These are phyloP conservation scores for Populus hybrid DNA, from an alignment of 441 rosid genomes.

Conservation along the genomic window DNA sequence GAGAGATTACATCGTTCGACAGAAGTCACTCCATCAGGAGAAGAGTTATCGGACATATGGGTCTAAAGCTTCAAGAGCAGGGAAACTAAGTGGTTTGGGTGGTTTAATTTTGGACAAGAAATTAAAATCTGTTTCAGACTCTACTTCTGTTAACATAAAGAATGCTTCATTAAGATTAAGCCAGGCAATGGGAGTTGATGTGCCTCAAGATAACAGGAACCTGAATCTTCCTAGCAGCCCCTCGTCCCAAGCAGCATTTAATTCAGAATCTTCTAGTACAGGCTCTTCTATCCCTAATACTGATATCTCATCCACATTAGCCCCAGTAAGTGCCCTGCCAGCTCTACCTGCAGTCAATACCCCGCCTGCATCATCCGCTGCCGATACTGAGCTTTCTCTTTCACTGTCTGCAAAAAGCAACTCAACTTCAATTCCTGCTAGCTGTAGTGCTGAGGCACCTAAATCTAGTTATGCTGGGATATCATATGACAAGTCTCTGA, in stretches of 20 bases:
- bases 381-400: constrained; percentile 62
- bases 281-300: constrained; percentile 33
- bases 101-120: constrained; percentile 57
- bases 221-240: constrained; percentile 27
- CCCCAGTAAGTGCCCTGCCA: constrained; percentile 24
- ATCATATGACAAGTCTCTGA: constrained; percentile 48
- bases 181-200: constrained; percentile 50
- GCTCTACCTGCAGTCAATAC: constrained; percentile 34
- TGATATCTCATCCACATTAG: constrained; percentile 20
- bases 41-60: constrained; percentile 73
- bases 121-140: constrained; percentile 49
- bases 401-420: constrained; percentile 49
- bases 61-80: constrained; percentile 54
- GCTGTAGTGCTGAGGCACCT: constrained; percentile 27
- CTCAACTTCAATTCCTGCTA: constrained; percentile 32
- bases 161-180: constrained; percentile 57
- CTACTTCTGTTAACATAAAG: constrained; percentile 53
- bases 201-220: constrained; percentile 40
- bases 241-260: constrained; percentile 32
- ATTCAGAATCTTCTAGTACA: constrained; percentile 28
- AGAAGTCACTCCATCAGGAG: constrained; percentile 73
- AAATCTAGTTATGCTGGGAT: constrained; percentile 38
- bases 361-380: constrained; percentile 43
- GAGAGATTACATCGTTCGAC: constrained; percentile 72
- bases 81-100: constrained; percentile 51